phyloP scores from a whole-genome alignment of 805 yeast genomes.

The Groenewaldozyma salmanticensis region DNA sequence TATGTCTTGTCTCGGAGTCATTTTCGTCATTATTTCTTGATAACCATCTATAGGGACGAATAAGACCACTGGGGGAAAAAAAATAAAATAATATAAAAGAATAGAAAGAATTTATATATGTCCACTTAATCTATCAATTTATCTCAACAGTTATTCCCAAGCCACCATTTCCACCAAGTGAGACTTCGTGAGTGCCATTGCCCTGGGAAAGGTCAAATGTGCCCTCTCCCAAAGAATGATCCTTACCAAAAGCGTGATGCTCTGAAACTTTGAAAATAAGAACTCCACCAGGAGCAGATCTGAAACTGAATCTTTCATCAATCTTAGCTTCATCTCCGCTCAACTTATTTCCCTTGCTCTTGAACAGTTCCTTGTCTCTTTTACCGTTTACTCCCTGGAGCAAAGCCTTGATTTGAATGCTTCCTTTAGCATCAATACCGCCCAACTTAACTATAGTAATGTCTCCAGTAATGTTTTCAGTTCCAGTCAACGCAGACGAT shows the following conservation, averaged over 20 bases:
- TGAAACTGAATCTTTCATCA: slow-evolving; percentile 56
- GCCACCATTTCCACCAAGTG: background rate
- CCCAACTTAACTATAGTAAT: slow-evolving; percentile 20
- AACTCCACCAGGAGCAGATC: slow-evolving; percentile 51
- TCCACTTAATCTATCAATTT: background rate
- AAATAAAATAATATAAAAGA: background rate
- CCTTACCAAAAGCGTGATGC: slow-evolving; percentile 67
- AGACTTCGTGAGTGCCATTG: background rate
- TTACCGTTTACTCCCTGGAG: slow-evolving; percentile 19
- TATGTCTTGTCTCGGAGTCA: too few relatives aligned
- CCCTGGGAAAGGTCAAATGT: slow-evolving; percentile 28
- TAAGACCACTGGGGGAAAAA: too few relatives aligned
- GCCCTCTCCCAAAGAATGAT: slow-evolving; percentile 51
- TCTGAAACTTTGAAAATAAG: slow-evolving; percentile 53
- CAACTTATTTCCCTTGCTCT: slow-evolving; percentile 51
- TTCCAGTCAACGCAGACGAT: slow-evolving; percentile 6
- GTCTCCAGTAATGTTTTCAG: slow-evolving; percentile 13
- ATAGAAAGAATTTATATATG: background rate
- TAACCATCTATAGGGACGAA: too few relatives aligned
- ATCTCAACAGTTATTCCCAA: background rate
- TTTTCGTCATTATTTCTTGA: too few relatives aligned
- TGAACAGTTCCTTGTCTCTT: slow-evolving; percentile 49
- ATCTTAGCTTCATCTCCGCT: slow-evolving; percentile 32
- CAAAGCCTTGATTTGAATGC: slow-evolving; percentile 40
- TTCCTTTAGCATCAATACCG: slow-evolving; percentile 9